Evolutionary conservation across 352 stramenopile genomes (phyloP).

Genomic region (Saprolegnia diclina): DNA sequence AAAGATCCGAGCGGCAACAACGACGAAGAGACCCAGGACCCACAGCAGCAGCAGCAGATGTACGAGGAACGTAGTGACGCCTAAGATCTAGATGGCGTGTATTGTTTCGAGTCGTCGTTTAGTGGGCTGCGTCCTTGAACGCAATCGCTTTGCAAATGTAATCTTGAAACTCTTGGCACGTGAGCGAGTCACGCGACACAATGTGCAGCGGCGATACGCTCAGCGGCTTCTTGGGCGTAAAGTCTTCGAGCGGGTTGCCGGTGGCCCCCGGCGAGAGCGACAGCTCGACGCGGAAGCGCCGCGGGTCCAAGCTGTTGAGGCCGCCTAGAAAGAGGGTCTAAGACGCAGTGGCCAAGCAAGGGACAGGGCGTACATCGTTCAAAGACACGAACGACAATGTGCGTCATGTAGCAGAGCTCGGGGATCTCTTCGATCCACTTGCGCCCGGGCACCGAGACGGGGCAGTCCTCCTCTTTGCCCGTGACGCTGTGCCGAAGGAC

Average conservation of each 20-base stretch:
- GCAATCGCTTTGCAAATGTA: conserved; percentile 72
- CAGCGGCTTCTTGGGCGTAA: conserved; percentile 40
- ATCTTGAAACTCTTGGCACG: conserved; percentile 78
- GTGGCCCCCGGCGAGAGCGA: conserved; percentile 76
- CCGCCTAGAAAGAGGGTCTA: conserved; percentile 6
- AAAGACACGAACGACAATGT: conserved; percentile 99
- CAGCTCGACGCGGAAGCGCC: conserved; percentile 80
- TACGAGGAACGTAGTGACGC: not conserved
- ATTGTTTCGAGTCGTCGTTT: not conserved
- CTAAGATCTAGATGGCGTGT: not conserved
- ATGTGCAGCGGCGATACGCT: conserved; percentile 73
- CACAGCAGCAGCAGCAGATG: not conserved
- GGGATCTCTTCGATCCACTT: conserved; percentile 89
- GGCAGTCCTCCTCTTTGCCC: conserved; percentile 43
- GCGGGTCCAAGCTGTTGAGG: conserved; percentile 37
- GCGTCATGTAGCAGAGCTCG: conserved; percentile 99
- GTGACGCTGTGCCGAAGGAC: conserved; percentile 86
- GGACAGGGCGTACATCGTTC: conserved; percentile 71
- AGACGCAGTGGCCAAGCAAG: no score
- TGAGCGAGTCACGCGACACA: conserved; percentile 75
- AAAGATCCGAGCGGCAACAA: conserved; percentile 37
- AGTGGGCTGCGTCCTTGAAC: conserved; percentile 49
- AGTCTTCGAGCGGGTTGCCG: conserved; percentile 55
- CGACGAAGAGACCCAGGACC: not conserved
- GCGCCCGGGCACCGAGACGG: conserved; percentile 47